Evolutionary conservation across 805 yeast species (phyloP).

Genomic region (Candida koratica): DNA sequence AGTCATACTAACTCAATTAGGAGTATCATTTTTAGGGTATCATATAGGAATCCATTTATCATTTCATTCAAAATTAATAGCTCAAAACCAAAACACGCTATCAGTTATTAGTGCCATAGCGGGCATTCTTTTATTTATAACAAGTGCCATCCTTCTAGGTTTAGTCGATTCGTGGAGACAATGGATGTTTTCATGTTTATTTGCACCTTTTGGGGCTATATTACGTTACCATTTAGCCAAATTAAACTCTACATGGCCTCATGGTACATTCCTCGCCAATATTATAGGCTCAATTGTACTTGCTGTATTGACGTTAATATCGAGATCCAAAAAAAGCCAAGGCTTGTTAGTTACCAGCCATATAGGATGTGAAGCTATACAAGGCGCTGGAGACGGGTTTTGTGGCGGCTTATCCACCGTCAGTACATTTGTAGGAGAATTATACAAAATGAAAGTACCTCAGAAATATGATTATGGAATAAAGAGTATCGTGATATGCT

Average conservation of each 20-base stretch:
- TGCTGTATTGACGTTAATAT: constrained; percentile 40
- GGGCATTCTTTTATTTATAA: constrained; percentile 25
- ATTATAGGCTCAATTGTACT: constrained; percentile 43
- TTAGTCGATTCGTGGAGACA: constrained; percentile 47
- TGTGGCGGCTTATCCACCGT: constrained; percentile 73
- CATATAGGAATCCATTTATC: constrained; percentile 50
- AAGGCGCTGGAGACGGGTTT: constrained; percentile 59
- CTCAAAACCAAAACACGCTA: constrained; percentile 13
- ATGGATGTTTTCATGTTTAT: constrained; percentile 66
- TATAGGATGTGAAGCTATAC: constrained; percentile 47
- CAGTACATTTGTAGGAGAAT: constrained; percentile 73
- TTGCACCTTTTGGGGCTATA: constrained; percentile 71
- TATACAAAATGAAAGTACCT: constrained; percentile 31
- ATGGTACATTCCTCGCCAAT: constrained; percentile 50
- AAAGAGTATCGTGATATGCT: constrained; percentile 45
- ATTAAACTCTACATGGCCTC: constrained; percentile 52
- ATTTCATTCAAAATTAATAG: constrained; percentile 20
- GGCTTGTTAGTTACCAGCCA: constrained; percentile 25
- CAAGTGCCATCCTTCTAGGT: constrained; percentile 42
- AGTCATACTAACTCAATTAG: constrained; percentile 55
- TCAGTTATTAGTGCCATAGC: constrained; percentile 10
- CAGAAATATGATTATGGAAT: constrained; percentile 50
- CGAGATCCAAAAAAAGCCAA: constrained; percentile 38
- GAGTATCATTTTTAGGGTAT: constrained; percentile 58
- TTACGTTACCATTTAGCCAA: constrained; percentile 53